Evolutionary conservation across 257 asterid species (phyloP).

Genomic region (Striga asiatica): DNA sequence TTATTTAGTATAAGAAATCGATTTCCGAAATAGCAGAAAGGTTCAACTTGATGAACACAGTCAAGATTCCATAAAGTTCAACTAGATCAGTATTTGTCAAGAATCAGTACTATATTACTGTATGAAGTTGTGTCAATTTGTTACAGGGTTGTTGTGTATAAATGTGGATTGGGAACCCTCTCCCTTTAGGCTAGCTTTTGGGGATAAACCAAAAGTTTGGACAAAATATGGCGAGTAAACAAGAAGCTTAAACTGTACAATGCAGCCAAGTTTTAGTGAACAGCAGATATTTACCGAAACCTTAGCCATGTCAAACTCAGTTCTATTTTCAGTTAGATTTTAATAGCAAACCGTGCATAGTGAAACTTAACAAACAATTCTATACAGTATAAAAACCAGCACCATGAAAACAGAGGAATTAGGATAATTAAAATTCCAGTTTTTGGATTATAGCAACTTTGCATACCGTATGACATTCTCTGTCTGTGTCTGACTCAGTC

Average conservation of each 20-base stretch:
- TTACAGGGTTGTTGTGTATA: no score
- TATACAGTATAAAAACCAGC: constrained; percentile 3
- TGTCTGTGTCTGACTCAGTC: constrained; percentile 78
- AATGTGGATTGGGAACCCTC: no score
- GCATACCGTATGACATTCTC: constrained; percentile 80
- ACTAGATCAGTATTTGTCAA: not conserved
- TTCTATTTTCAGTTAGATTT: not conserved
- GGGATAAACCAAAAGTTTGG: no score
- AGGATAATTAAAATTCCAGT: not conserved
- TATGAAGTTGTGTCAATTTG: no score
- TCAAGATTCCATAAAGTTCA: not conserved
- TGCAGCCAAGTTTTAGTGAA: not conserved
- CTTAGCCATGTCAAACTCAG: not conserved
- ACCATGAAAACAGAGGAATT: not conserved
- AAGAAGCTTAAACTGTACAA: not conserved
- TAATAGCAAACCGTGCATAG: not conserved
- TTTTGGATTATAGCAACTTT: not conserved
- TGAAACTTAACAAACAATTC: not conserved
- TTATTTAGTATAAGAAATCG: not conserved
- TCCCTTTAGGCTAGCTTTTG: no score
- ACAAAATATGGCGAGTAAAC: no score
- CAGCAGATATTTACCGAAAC: not conserved
- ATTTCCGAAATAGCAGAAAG: not conserved
- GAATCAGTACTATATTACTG: not conserved
- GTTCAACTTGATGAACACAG: not conserved